Evolutionary conservation across 441 rosid species (phyloP), one percentile per base, ranked within the genome.

Genomic region (Macaranga tanarius): DNA sequence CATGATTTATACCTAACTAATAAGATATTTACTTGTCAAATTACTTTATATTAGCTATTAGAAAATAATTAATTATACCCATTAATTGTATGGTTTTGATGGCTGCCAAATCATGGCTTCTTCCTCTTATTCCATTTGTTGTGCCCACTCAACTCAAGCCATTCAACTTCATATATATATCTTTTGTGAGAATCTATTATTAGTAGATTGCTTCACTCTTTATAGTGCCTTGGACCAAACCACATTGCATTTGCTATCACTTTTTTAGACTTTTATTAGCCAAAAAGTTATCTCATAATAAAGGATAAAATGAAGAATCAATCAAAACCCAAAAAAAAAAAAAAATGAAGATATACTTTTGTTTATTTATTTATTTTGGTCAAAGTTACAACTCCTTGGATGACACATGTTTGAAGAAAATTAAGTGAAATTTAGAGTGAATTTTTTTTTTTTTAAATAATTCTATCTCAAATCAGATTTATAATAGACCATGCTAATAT

Each of bases 171-270:
- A 52, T 19, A 1, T 10, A 52, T 19, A 1, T 10, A 7, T 42
- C 22, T 1, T 52, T 20, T 23, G 28, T 22, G 10, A 56, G 28
- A 8, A 7, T 9, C 13, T n/a, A 1, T 10, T 8, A 6, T 60
- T 60, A 60, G 19, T 20, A 17, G 64, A 60, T 60, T 60, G n/a
- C 42, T 60, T 60, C 64, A 60, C 64, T 60, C 64, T 28, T 60
- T 60, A 60, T 60, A 40, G 44, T 60, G 64, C 44, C 26, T 56
- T 56, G 22, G 15, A 31, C 60, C 60, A 20, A 56, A 26, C 60
- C 64, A 60, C 44, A 16, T 60, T 60, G 20, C 64, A 31, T 10
- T 19, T 28, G 28, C 31, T 60, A 7, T 9, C 17, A 13, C 10
- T 16, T 17, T 60, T 31, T 28, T 16, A 19, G 19, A 31, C 52